A percentile compares a stretch with the other conserved stretches of the same genome.
Evolutionary conservation across 2,329 filamentous ascomycete species (phyloP).

Genomic region (Nigrospora oryzae): DNA sequence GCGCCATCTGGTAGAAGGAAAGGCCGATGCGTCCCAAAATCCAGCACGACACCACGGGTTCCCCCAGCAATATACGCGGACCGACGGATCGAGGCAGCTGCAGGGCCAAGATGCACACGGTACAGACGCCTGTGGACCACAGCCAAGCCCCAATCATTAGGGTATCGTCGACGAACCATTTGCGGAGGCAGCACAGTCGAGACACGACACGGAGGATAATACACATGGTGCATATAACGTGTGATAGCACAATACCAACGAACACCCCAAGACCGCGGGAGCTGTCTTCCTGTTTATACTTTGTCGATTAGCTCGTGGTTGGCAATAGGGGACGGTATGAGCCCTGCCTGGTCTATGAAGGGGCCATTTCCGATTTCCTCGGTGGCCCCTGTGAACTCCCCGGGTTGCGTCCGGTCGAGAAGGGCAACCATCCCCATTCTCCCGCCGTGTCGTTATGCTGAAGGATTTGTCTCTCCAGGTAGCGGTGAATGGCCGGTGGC

Average conservation of each 20-base stretch:
- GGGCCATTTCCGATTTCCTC: not conserved
- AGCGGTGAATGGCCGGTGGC: too few relatives aligned
- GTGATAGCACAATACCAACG: not conserved
- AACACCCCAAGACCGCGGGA: not conserved
- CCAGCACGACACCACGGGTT: not conserved
- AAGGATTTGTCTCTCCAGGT: too few relatives aligned
- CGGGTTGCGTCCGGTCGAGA: not conserved
- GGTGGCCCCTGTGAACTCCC: not conserved
- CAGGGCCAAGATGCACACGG: not conserved
- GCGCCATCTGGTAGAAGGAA: not conserved
- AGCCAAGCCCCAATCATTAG: constrained; percentile 1
- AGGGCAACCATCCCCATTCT: not conserved
- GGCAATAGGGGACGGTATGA: not conserved
- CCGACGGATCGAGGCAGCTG: not conserved
- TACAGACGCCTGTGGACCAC: not conserved
- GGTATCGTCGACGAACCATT: constrained; percentile 2
- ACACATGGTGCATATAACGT: not conserved
- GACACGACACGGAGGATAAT: not conserved
- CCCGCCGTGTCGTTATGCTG: too few relatives aligned
- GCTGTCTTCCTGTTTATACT: not conserved
- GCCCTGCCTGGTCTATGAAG: not conserved
- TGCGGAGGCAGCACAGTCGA: not conserved
- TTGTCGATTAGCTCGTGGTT: not conserved
- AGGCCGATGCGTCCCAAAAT: not conserved
- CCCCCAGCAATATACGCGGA: not conserved